These are phyloP conservation scores for Thinopyrum elongatum DNA, from an alignment of 176 grass and related monocot species.

Conservation along the genomic window DNA sequence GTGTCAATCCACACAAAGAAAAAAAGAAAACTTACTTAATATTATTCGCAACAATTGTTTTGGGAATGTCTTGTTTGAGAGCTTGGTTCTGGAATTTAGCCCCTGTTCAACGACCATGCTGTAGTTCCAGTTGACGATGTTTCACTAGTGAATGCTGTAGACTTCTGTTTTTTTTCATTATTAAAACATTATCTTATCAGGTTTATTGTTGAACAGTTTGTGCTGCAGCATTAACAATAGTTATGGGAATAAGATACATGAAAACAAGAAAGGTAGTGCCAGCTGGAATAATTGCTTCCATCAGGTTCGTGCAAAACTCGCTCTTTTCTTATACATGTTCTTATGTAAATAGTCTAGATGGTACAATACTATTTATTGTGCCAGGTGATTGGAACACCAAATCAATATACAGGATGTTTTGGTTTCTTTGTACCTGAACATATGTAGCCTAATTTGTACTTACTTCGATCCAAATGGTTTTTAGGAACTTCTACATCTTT, in stretches of 20 bases:
- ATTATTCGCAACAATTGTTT: not conserved
- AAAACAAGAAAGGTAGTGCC: conserved; percentile 89
- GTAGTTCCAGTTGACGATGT: not conserved
- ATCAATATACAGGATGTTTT: not conserved
- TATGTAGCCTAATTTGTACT: not conserved
- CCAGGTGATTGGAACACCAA: not conserved
- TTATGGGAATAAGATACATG: conserved; percentile 73
- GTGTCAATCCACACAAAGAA: not conserved
- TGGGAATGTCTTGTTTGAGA: not conserved
- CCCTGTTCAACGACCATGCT: not conserved
- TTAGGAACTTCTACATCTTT: not conserved
- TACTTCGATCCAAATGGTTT: not conserved
- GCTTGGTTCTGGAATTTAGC: not conserved
- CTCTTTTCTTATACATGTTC: not conserved
- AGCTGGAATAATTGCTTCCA: conserved; percentile 68
- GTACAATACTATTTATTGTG: not conserved
- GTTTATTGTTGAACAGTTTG: conserved; percentile 55
- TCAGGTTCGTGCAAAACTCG: conserved; percentile 51
- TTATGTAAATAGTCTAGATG: not conserved
- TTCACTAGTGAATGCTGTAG: conserved; percentile 2
- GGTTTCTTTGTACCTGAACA: not conserved
- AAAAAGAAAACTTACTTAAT: not conserved
- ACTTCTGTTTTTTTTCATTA: not conserved
- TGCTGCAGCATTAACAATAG: conserved; percentile 15
- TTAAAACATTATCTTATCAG: conserved; percentile 2